Conservation (phyloP, 495 filamentous ascomycete genomes). For the Platismatia glauca region DNA sequence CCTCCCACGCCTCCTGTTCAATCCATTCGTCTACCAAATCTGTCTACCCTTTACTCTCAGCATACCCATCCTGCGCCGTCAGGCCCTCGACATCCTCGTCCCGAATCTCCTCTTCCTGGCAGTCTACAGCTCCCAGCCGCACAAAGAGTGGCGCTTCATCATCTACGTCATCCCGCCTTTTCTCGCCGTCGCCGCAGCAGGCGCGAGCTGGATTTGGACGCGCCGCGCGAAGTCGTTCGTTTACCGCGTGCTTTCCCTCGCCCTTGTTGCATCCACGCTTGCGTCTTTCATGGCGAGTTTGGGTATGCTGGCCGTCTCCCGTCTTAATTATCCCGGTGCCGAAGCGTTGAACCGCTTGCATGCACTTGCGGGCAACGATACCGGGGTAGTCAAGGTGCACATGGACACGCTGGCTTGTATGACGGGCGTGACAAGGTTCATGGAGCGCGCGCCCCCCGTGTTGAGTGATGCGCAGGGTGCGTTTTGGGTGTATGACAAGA, state of each 20-base stretch:
- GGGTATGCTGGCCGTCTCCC: conserved; percentile 59
- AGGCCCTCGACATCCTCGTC: conserved; percentile 46
- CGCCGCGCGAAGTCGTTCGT: conserved; percentile 49
- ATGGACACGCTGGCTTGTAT: conserved; percentile 85
- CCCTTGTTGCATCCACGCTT: conserved; percentile 48
- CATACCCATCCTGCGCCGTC: conserved; percentile 39
- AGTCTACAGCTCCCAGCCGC: conserved; percentile 75
- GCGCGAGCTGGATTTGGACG: conserved; percentile 65
- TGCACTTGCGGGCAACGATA: conserved; percentile 27
- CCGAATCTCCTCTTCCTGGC: conserved; percentile 64
- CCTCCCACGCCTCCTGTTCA: conserved; percentile 73
- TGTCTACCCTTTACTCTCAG: conserved; percentile 58
- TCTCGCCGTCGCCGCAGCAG: conserved; percentile 67
- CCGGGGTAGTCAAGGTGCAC: conserved; percentile 43
- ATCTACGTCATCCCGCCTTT: conserved; percentile 76
- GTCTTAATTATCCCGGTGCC: conserved; percentile 85
- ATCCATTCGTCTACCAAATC: conserved; percentile 54
- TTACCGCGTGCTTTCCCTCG: conserved; percentile 48
- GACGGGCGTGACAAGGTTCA: conserved; percentile 87
- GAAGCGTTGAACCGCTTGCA: conserved; percentile 53
- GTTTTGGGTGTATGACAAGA: conserved; percentile 49
- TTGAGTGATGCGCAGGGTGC: conserved; percentile 6
- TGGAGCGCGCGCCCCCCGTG: conserved; percentile 35
- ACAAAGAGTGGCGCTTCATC: conserved; percentile 97
- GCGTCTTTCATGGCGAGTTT: conserved; percentile 49